A percentile compares a stretch with the other conserved stretches of the same genome.
Conservation (phyloP, 306 rosid genomes). For the Rubus idaeus region DNA sequence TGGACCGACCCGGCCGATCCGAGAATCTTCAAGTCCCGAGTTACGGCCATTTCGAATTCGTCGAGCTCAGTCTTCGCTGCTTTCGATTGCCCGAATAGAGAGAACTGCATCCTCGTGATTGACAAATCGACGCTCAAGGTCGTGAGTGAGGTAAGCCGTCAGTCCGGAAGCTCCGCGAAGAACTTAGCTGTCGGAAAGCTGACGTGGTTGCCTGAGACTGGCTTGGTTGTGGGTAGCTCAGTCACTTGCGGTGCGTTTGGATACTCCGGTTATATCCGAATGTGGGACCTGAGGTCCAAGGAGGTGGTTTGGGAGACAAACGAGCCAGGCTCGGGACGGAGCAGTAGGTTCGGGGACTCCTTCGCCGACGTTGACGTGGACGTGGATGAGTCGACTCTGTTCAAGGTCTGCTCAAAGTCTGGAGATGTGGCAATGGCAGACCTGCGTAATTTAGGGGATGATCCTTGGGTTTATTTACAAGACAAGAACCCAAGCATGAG, state of each 20-base stretch:
- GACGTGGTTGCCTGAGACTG: slow-evolving; percentile 58
- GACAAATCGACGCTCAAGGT: slow-evolving; percentile 62
- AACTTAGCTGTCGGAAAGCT: slow-evolving; percentile 57
- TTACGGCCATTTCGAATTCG: slow-evolving; percentile 57
- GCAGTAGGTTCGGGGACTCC: slow-evolving; percentile 77
- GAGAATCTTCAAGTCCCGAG: slow-evolving; percentile 78
- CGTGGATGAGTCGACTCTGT: slow-evolving; percentile 50
- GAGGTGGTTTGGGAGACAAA: slow-evolving; percentile 76
- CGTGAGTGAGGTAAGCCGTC: slow-evolving; percentile 55
- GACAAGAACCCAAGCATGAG: slow-evolving; percentile 74
- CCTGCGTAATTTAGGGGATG: slow-evolving; percentile 61
- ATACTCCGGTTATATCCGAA: slow-evolving; percentile 65
- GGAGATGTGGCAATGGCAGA: slow-evolving; percentile 93
- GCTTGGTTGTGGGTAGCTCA: slow-evolving; percentile 57
- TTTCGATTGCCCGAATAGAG: slow-evolving; percentile 65
- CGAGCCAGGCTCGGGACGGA: slow-evolving; percentile 87
- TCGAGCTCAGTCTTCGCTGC: slow-evolving; percentile 52
- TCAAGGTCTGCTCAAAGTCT: slow-evolving; percentile 76
- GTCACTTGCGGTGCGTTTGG: slow-evolving; percentile 70
- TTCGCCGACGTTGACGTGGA: slow-evolving; percentile 70
- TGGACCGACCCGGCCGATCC: slow-evolving; percentile 82
- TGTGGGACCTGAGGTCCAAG: slow-evolving; percentile 77
- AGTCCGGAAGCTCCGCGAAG: slow-evolving; percentile 68
- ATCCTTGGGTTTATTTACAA: slow-evolving; percentile 84
- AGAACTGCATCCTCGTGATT: slow-evolving; percentile 64